phyloP scores from a whole-genome alignment of 306 rosid species.

The Vicia villosa region DNA sequence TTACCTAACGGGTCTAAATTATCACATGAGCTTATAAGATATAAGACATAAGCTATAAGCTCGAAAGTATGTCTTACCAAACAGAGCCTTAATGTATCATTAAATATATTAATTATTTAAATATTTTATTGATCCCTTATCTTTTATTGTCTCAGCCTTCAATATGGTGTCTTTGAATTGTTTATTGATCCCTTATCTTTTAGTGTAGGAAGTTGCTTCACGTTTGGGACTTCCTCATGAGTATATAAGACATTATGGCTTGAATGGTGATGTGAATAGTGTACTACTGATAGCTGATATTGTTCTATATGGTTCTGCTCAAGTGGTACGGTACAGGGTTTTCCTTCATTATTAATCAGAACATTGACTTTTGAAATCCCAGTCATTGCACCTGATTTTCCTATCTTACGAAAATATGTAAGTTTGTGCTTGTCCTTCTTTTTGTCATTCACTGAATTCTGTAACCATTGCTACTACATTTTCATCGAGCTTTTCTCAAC shows the following conservation, averaged over 20 bases:
- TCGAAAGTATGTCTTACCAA: no score
- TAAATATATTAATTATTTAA: no score
- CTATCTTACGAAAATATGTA: conserved; percentile 74
- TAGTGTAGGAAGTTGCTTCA: conserved; percentile 79
- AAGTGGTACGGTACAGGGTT: conserved; percentile 88
- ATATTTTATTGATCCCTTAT: no score
- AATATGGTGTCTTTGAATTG: conserved; percentile 19
- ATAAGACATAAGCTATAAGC: no score
- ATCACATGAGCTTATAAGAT: no score
- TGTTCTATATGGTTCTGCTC: conserved; percentile 85
- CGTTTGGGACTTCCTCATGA: conserved; percentile 79
- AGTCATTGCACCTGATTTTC: conserved; percentile 80
- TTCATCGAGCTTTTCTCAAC: conserved; percentile 31
- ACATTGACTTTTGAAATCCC: conserved; percentile 92
- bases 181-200: conserved; percentile 44
- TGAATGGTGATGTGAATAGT: conserved; percentile 73
- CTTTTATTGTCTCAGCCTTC: conserved; percentile 23
- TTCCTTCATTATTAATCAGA: conserved; percentile 84
- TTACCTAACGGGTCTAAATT: no score
- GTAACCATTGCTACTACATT: conserved; percentile 25
- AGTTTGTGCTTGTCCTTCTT: conserved; percentile 47
- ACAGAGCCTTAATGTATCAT: no score
- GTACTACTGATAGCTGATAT: conserved; percentile 90
- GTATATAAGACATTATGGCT: conserved; percentile 76
- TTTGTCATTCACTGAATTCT: conserved; percentile 37